These are phyloP conservation scores for Cyberlindnera maritima DNA, from an alignment of 805 yeast genomes.

Conservation along the genomic window DNA sequence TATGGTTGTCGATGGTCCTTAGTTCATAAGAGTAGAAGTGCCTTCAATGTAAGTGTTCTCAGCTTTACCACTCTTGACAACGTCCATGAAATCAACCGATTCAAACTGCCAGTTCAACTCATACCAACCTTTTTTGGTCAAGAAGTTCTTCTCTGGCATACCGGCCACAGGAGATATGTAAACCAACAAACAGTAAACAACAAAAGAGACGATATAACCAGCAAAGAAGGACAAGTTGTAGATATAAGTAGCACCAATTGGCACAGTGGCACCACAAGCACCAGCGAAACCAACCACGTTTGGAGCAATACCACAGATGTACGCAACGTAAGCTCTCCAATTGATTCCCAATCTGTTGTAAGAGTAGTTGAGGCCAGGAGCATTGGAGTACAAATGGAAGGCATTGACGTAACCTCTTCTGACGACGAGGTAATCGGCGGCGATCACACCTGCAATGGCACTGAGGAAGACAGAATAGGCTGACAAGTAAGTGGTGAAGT, in stretches of 20 bases:
- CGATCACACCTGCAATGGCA: constrained; percentile 76
- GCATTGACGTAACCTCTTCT: constrained; percentile 69
- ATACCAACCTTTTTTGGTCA: constrained; percentile 50
- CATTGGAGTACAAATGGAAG: constrained; percentile 59
- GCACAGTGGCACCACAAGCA: constrained; percentile 74
- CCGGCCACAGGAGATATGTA: constrained; percentile 52
- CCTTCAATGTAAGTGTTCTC: constrained; percentile 1
- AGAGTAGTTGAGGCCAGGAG: constrained; percentile 45
- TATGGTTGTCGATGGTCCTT: not conserved
- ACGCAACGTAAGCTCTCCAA: constrained; percentile 84
- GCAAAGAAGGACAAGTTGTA: constrained; percentile 74
- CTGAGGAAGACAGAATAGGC: constrained; percentile 83
- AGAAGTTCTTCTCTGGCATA: constrained; percentile 36
- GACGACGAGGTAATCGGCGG: constrained; percentile 66
- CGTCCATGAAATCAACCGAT: constrained; percentile 16
- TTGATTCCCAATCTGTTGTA: constrained; percentile 64
- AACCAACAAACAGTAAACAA: constrained; percentile 52
- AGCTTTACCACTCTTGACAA: constrained; percentile 11
- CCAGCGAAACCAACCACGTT: constrained; percentile 88
- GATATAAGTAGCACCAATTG: constrained; percentile 72
- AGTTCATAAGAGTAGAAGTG: constrained; percentile 3
- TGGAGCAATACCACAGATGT: constrained; percentile 75
- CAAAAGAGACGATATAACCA: constrained; percentile 62
- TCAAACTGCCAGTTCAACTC: constrained; percentile 25
- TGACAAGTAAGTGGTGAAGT: constrained; percentile 74